Evolutionary conservation across 148 eudicot species (phyloP), one percentile per base, ranked within the genome.

Genomic region (Drosera capensis): DNA sequence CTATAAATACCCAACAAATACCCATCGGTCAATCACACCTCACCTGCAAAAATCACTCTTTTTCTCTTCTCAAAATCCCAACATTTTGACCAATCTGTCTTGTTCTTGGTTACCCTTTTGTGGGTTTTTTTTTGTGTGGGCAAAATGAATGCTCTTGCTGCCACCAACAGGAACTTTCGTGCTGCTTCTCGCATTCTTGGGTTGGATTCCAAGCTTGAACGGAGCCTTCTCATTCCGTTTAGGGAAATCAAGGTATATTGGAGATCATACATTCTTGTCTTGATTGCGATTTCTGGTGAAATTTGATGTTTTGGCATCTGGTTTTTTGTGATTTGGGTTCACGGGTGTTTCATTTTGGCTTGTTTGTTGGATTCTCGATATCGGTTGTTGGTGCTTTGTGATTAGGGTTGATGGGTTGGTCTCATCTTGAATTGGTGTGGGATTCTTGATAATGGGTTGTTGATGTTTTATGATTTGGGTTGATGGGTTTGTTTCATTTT

Each of bases 91-190:
- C n/a, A n/a, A n/a, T n/a, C n/a, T n/a, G n/a, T n/a, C n/a, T n/a
- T n/a, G n/a, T n/a, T n/a, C n/a, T n/a, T n/a, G n/a, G n/a, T n/a
- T n/a, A n/a, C n/a, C n/a, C n/a, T n/a, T n/a, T n/a, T n/a, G n/a
- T n/a, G n/a, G n/a, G n/a, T n/a, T n/a, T 11, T 11, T 34, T 11
- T 34, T 15, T 5, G n/a, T 34, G 9, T 34, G 40, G 43, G 28
- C 35, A n/a, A n/a, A n/a, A 77, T 77, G 84, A 77, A 73, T 54
- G 79, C 84, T 39, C 76, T 73, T 0, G 77, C 84, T 4, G 79
- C 84, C 40, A 77, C 84, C 40, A 77, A 53, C 45, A 56, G 79
- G 18, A 77, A 77, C 37, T 77, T 77, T 16, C 63, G 66, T 9
- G 66, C 45, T 1, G 84, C 84, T 15, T 62, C 79, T 60, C 65